These are phyloP conservation scores for Talaromyces islandicus DNA, from an alignment of 2,329 filamentous ascomycete genomes.

Conservation along the genomic window DNA sequence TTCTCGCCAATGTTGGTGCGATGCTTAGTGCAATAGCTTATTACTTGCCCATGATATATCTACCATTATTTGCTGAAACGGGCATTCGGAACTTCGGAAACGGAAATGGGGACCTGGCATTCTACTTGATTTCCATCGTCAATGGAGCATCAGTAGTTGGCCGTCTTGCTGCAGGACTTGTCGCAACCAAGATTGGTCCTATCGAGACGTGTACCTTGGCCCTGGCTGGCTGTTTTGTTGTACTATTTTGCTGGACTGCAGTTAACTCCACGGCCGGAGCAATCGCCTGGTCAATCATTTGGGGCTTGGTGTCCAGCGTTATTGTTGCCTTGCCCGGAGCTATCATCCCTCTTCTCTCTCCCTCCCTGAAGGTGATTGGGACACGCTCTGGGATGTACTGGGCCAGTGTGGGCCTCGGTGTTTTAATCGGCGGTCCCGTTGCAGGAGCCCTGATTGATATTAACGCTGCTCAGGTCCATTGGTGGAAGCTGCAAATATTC, in stretches of 20 bases:
- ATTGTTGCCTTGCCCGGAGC: constrained; percentile 42
- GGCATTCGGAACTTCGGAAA: constrained; percentile 36
- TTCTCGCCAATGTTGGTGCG: constrained; percentile 48
- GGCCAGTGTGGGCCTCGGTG: constrained; percentile 31
- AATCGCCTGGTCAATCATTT: constrained; percentile 37
- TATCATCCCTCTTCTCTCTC: constrained; percentile 32
- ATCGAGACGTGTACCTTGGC: constrained; percentile 49
- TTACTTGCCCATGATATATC: constrained; percentile 41
- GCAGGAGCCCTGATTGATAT: constrained; percentile 17
- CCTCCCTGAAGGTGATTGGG: constrained; percentile 49
- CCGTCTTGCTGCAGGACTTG: constrained; percentile 44
- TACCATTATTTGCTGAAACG: constrained; percentile 35
- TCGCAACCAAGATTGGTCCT: constrained; percentile 50
- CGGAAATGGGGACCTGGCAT: constrained; percentile 48
- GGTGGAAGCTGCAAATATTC: constrained; percentile 25
- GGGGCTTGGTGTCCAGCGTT: constrained; percentile 46
- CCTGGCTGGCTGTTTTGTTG: constrained; percentile 35
- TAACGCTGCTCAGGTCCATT: constrained; percentile 18
- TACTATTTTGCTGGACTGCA: constrained; percentile 37
- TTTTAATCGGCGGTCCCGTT: constrained; percentile 25
- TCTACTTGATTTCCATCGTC: constrained; percentile 62
- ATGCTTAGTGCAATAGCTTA: constrained; percentile 55
- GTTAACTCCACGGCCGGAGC: constrained; percentile 32
- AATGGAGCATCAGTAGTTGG: constrained; percentile 58
- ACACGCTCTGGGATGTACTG: constrained; percentile 54